phyloP scores from a whole-genome alignment of 2,329 filamentous ascomycete species.

The Pleoardoris graminearum region DNA sequence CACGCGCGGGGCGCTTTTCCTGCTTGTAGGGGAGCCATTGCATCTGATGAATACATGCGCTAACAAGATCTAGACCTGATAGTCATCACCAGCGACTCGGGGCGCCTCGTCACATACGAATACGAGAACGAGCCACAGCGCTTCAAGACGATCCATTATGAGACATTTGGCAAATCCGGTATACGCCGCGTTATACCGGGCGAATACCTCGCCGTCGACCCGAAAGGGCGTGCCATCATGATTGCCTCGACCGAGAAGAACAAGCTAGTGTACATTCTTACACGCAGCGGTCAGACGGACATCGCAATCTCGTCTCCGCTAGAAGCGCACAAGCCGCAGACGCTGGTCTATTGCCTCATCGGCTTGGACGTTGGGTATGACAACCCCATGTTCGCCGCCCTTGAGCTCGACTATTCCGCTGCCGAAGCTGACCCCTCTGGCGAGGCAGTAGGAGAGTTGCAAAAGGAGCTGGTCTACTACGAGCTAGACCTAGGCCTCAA shows the following conservation, averaged over 20 bases:
- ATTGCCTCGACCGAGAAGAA: conserved; percentile 97
- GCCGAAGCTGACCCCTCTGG: conserved; percentile 89
- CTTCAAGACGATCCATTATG: conserved; percentile 87
- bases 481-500: conserved; percentile 96
- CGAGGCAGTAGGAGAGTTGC: conserved; percentile 75
- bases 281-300: conserved; percentile 90
- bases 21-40: conserved; percentile 28
- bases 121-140: conserved; percentile 84
- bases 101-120: conserved; percentile 90
- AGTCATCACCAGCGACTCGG: conserved; percentile 93
- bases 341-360: conserved; percentile 83
- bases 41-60: conserved; percentile 35
- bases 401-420: conserved; percentile 92
- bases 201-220: conserved; percentile 93
- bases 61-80: conserved; percentile 75
- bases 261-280: conserved; percentile 98
- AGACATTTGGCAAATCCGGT: conserved; percentile 98
- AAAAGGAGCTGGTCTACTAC: conserved; percentile 95
- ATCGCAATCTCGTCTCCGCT: conserved; percentile 96
- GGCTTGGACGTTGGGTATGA: conserved; percentile 95
- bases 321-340: conserved; percentile 92
- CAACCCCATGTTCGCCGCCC: conserved; percentile 91
- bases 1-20: conserved; percentile 27
- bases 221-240: conserved; percentile 92
- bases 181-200: conserved; percentile 91